Evolutionary conservation across 1,139 yeast genomes (phyloP).

Genomic region (Magnusiomyces paraingens): DNA sequence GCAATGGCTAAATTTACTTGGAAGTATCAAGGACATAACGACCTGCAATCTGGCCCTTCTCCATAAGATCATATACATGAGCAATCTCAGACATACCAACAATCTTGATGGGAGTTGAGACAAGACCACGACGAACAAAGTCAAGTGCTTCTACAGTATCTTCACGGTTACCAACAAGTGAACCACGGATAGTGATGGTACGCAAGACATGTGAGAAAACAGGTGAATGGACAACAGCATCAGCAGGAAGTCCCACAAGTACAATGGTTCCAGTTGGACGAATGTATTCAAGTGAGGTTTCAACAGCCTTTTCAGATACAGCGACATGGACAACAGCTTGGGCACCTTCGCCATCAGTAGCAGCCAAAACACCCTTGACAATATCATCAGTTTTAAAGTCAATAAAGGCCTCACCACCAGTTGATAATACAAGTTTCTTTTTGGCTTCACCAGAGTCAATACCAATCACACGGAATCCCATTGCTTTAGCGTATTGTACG

Average conservation of each 20-base stretch:
- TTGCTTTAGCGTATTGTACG: constrained; percentile 65
- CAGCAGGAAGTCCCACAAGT: constrained; percentile 66
- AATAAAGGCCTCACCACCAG: constrained; percentile 62
- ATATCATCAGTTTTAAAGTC: constrained; percentile 42
- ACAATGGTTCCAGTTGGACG: constrained; percentile 65
- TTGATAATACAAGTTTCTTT: constrained; percentile 43
- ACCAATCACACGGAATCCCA: constrained; percentile 65
- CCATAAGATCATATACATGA: constrained; percentile 53
- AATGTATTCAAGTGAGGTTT: constrained; percentile 55
- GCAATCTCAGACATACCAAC: constrained; percentile 54
- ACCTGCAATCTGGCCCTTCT: constrained; percentile 58
- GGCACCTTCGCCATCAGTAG: constrained; percentile 50
- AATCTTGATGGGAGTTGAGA: constrained; percentile 55
- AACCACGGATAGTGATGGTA: constrained; percentile 53
- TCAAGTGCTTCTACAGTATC: constrained; percentile 67
- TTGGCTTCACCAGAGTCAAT: constrained; percentile 66
- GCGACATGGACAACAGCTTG: constrained; percentile 70
- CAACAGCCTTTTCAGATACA: constrained; percentile 59
- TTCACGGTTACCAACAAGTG: constrained; percentile 67
- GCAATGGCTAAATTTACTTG: constrained; percentile 37
- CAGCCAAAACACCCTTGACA: constrained; percentile 42
- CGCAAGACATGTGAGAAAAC: constrained; percentile 50
- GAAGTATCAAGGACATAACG: constrained; percentile 51
- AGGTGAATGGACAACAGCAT: constrained; percentile 47
- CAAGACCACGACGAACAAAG: constrained; percentile 56